These are phyloP conservation scores for Houttuynia cordata DNA, from an alignment of 164 flowering plant genomes.

Conservation along the genomic window DNA sequence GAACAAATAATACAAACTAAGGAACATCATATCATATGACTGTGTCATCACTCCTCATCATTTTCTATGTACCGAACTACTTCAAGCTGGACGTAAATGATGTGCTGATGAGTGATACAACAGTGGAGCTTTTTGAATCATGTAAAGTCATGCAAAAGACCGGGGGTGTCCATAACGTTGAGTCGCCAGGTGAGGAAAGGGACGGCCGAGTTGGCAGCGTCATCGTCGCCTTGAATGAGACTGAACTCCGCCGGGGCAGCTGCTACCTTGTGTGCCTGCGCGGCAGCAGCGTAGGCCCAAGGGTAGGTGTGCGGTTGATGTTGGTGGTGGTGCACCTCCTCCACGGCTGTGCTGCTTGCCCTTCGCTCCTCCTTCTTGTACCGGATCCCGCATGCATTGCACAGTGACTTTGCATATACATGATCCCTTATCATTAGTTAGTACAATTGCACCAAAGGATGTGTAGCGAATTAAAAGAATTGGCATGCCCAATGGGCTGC, in stretches of 20 bases:
- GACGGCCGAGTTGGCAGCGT: slow-evolving; percentile 20
- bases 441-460: neutral
- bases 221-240: slow-evolving; percentile 34
- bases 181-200: slow-evolving; percentile 79
- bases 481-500: no score
- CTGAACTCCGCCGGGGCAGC: slow-evolving; percentile 35
- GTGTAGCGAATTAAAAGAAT: no score
- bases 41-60: no score
- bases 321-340: slow-evolving; percentile 10
- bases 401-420: slow-evolving; percentile 62
- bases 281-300: slow-evolving; percentile 26
- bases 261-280: slow-evolving; percentile 27
- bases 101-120: neutral
- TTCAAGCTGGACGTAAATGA: neutral
- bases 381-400: slow-evolving; percentile 98
- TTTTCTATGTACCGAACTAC: no score
- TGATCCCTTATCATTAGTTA: neutral
- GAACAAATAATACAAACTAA: no score
- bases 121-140: slow-evolving; percentile 5
- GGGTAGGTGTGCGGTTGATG: slow-evolving; percentile 11
- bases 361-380: slow-evolving; percentile 96
- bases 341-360: slow-evolving; percentile 47
- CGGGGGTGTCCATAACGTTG: slow-evolving; percentile 49
- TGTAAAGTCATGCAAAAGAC: slow-evolving; percentile 65
- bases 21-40: no score